Evolutionary conservation across 805 yeast species (phyloP).

Genomic region (Suhomyces prunicola): DNA sequence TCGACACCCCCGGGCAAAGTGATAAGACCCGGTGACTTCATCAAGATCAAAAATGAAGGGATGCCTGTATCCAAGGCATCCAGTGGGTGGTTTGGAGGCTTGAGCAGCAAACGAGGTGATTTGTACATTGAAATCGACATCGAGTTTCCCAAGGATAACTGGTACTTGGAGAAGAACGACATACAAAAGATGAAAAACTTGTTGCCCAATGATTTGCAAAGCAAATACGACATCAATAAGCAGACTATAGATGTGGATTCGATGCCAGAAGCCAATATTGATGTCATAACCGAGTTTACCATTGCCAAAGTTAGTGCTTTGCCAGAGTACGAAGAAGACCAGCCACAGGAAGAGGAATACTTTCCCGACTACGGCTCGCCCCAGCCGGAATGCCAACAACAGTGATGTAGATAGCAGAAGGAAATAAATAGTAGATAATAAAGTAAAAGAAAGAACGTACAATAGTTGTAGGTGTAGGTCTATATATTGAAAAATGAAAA

Average conservation of each 20-base stretch:
- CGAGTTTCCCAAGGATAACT: conserved; percentile 79
- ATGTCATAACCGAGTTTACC: conserved; percentile 33
- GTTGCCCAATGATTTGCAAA: conserved; percentile 44
- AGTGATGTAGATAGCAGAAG: conserved; percentile 19
- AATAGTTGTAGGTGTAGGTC: no score
- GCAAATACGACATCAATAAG: conserved; percentile 18
- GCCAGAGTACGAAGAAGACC: conserved; percentile 29
- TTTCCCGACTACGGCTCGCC: conserved; percentile 15
- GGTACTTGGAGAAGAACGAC: conserved; percentile 78
- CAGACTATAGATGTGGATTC: conserved; percentile 24
- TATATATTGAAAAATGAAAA: no score
- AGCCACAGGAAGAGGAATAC: conserved; percentile 9
- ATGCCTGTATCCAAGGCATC: conserved; percentile 60
- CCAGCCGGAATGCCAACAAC: conserved; percentile 37
- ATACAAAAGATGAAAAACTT: conserved; percentile 49
- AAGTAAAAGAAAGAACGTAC: no score
- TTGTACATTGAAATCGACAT: conserved; percentile 67
- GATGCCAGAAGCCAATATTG: conserved; percentile 37
- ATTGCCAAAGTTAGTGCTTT: conserved; percentile 22
- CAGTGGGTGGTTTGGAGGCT: conserved; percentile 26
- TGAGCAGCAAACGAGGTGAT: conserved; percentile 52
- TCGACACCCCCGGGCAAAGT: conserved; percentile 77
- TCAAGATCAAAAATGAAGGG: conserved; percentile 71
- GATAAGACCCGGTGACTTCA: conserved; percentile 67
- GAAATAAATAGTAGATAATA: background rate